A percentile compares a stretch with the other conserved stretches of the same genome.
Evolutionary conservation across 441 rosid genomes (phyloP).

Genomic region (Gossypium schwendimanii): DNA sequence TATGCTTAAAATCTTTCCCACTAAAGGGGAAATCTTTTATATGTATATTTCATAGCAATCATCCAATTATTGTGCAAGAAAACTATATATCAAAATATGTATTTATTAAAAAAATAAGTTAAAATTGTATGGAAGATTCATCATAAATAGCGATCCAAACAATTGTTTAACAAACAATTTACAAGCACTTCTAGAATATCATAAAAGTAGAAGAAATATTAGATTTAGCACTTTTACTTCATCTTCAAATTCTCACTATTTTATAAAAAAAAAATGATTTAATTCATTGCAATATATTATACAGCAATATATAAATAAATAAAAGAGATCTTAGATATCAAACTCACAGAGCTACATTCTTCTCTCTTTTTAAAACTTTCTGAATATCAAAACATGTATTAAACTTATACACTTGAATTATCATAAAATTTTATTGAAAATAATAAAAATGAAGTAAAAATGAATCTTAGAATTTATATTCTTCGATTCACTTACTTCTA

Average conservation of each 20-base stretch:
- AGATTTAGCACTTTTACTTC: not conserved
- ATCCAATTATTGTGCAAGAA: not conserved
- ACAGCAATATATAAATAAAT: not conserved
- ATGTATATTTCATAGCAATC: not conserved
- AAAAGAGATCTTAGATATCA: not conserved
- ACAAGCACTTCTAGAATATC: not conserved
- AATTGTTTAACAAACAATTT: not conserved
- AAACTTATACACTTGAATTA: not conserved
- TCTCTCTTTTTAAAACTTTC: not conserved
- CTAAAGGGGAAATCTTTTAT: not conserved
- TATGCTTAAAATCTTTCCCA: not conserved
- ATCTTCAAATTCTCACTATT: not conserved
- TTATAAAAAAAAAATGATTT: not conserved
- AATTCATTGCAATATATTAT: not conserved
- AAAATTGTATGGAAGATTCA: not conserved
- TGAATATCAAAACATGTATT: not conserved
- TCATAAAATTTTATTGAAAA: not conserved
- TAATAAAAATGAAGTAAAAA: not conserved
- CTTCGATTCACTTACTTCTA: not conserved
- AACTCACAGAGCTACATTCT: not conserved
- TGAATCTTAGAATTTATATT: not conserved
- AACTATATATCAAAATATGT: not conserved
- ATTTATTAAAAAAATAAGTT: not conserved
- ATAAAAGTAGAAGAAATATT: not conserved
- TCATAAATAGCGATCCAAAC: not conserved